Percentiles rank a stretch among this genome's conserved stretches.
These are phyloP conservation scores for Dactylellina cionopaga DNA, from an alignment of 2,329 filamentous ascomycete genomes.

Conservation along the genomic window DNA sequence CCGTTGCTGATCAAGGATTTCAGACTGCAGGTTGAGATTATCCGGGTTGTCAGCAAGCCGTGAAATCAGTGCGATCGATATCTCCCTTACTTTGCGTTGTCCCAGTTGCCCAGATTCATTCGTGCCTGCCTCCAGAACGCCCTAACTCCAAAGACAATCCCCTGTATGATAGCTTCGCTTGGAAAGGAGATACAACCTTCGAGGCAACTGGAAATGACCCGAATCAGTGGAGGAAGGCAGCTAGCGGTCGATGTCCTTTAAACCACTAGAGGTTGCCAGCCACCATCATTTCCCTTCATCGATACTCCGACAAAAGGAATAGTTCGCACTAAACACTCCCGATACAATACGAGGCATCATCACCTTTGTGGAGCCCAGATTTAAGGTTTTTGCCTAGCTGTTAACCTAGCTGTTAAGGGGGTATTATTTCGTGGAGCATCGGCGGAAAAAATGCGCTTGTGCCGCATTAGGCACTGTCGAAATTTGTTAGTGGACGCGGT, in stretches of 20 bases:
- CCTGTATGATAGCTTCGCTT: neutral
- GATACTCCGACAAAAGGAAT: neutral
- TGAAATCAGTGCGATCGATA: slow-evolving; percentile 30
- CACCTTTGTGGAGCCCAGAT: neutral
- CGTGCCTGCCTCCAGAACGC: neutral
- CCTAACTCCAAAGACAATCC: slow-evolving; percentile 3
- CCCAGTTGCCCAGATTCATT: neutral
- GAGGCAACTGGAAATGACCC: neutral
- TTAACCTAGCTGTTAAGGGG: neutral
- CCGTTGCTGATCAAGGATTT: slow-evolving; percentile 29
- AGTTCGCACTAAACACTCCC: neutral
- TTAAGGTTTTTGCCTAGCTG: neutral
- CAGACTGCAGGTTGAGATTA: slow-evolving; percentile 20
- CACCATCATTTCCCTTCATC: neutral
- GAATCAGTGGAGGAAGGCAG: slow-evolving; percentile 12
- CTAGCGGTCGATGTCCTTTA: neutral
- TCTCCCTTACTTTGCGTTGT: slow-evolving; percentile 44
- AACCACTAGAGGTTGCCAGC: neutral
- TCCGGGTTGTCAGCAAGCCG: slow-evolving; percentile 24
- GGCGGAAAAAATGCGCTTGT: slow-evolving; percentile 32
- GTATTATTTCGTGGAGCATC: neutral
- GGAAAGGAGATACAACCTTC: slow-evolving; percentile 2
- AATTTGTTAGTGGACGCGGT: slow-evolving; percentile 46
- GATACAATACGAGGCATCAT: neutral
- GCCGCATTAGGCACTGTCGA: slow-evolving; percentile 51